Base-by-base conservation (phyloP, 1,284 basidiomycete species). In the Pascua sp. region DNA sequence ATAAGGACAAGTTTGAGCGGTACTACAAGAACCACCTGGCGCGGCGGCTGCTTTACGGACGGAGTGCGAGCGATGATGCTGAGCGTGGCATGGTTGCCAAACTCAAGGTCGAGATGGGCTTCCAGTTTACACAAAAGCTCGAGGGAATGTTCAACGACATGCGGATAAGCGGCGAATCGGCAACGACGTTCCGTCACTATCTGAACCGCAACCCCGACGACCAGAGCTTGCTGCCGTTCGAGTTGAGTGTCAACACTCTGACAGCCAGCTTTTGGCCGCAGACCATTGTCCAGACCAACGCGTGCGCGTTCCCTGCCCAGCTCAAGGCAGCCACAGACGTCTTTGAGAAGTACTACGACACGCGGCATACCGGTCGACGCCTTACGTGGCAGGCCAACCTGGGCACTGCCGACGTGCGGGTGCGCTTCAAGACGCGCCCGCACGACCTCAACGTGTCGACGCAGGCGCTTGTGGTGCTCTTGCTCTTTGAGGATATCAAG, bases 131-230 rank as follows among this genome's bases (percentile, higher is more conserved):
- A 0, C 92, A 97, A 77, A 96, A 96, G 74, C 81, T 98, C 65
- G 95, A 98, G 76, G 95, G 96, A 54, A 99, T 99, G 96, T 95
- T 99, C 82, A 86, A 94, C 67, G 96, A 99, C 73, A 95, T 99
- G 86, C 91, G 87, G 68, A 77, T 96, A 42, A 95, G 91, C 16
- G 79, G 81, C 32, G 96, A 99, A 56, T 87, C 86, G 9, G 91
- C 89, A 81, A 81, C 83, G 51, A 84, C 83, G 5, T 98, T 92
- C 76, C 56, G 67, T 7, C 68, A 69, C 47, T 69, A 67, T 55
- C 58, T 59, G 15, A 62, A 56, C 51, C 63, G 66, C 15, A 62
- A 69, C 47, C 68, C 66, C 11, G 66, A 68, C 16, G 55, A 91
- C 85, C 74, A 83, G 10, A 32, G 24, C 24, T 32, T 32, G 24